Evolutionary conservation across 1,284 basidiomycete species (phyloP).

Genomic region (Cutaneotrichosporon cyanovorans): DNA sequence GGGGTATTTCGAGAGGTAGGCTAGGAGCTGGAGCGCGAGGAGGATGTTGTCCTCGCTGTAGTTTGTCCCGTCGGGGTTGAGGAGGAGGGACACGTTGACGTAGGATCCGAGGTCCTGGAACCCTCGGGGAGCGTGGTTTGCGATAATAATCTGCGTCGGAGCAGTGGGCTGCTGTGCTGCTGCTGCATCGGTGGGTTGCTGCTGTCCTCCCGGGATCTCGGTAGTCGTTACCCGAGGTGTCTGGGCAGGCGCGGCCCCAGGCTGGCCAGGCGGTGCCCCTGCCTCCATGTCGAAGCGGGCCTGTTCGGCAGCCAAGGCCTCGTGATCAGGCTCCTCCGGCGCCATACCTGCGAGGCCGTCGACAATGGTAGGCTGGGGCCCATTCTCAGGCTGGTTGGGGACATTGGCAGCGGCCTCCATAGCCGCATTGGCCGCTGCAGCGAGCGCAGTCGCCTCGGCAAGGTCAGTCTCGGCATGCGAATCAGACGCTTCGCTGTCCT

Average conservation of each 20-base stretch:
- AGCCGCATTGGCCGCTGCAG: constrained; percentile 25
- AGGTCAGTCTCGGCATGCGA: constrained; percentile 28
- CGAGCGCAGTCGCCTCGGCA: constrained; percentile 31
- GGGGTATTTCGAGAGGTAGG: constrained; percentile 95
- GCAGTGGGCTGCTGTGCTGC: constrained; percentile 12
- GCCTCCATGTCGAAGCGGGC: constrained; percentile 40
- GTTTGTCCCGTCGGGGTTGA: constrained; percentile 46
- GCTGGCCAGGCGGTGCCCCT: constrained; percentile 42
- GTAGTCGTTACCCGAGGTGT: constrained; percentile 27
- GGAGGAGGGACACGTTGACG: constrained; percentile 34
- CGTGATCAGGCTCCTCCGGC: constrained; percentile 34
- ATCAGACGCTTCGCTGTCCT: constrained; percentile 37
- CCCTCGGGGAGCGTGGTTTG: constrained; percentile 43
- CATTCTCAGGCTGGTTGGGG: constrained; percentile 26
- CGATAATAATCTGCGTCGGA: constrained; percentile 42
- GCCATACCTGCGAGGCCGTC: constrained; percentile 19
- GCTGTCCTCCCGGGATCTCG: constrained; percentile 13
- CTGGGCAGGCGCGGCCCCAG: constrained; percentile 34
- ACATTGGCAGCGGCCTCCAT: constrained; percentile 17
- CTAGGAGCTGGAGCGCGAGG: constrained; percentile 81
- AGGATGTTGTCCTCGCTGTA: constrained; percentile 95
- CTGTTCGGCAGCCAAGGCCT: constrained; percentile 38
- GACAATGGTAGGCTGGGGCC: constrained; percentile 25
- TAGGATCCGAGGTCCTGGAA: constrained; percentile 44
- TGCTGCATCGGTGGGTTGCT: constrained; percentile 15